Evolutionary conservation across 2,329 filamentous ascomycete species (phyloP).

Genomic region (Talaromyces sp.): DNA sequence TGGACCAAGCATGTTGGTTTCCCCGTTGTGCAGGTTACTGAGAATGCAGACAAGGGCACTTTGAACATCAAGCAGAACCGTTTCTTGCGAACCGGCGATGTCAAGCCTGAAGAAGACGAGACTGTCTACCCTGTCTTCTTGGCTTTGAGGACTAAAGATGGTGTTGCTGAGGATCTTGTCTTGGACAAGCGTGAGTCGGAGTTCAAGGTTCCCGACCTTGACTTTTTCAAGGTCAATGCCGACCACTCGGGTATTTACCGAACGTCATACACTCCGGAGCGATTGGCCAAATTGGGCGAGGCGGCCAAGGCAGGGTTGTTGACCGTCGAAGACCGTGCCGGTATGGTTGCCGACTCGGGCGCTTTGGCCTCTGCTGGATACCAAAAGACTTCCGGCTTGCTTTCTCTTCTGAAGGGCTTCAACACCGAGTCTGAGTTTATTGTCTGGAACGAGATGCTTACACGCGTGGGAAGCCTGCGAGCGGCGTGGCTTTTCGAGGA

Average conservation of each 20-base stretch:
- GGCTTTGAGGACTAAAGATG: constrained; percentile 77
- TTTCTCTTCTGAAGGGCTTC: constrained; percentile 82
- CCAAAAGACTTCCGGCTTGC: constrained; percentile 84
- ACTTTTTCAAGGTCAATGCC: constrained; percentile 96
- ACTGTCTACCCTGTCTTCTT: constrained; percentile 88
- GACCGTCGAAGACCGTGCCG: constrained; percentile 84
- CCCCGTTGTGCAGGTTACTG: constrained; percentile 83
- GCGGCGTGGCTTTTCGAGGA: constrained; percentile 88
- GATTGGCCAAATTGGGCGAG: constrained; percentile 80
- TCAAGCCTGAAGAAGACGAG: constrained; percentile 87
- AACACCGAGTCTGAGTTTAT: constrained; percentile 79
- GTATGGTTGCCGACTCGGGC: constrained; percentile 91
- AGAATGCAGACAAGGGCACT: constrained; percentile 65
- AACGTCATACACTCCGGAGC: constrained; percentile 79
- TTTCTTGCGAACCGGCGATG: constrained; percentile 87
- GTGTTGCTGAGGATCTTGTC: constrained; percentile 72
- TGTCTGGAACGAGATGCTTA: constrained; percentile 89
- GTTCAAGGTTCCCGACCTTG: constrained; percentile 72
- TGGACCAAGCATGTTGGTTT: constrained; percentile 98
- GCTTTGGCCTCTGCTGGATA: constrained; percentile 87
- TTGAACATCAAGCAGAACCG: constrained; percentile 93
- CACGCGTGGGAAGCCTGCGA: constrained; percentile 73
- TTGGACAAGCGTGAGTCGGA: constrained; percentile 69
- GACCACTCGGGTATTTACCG: constrained; percentile 92
- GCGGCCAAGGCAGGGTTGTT: constrained; percentile 78